Conservation (phyloP, 352 stramenopile species). For the Phytophthora sansomeana region DNA sequence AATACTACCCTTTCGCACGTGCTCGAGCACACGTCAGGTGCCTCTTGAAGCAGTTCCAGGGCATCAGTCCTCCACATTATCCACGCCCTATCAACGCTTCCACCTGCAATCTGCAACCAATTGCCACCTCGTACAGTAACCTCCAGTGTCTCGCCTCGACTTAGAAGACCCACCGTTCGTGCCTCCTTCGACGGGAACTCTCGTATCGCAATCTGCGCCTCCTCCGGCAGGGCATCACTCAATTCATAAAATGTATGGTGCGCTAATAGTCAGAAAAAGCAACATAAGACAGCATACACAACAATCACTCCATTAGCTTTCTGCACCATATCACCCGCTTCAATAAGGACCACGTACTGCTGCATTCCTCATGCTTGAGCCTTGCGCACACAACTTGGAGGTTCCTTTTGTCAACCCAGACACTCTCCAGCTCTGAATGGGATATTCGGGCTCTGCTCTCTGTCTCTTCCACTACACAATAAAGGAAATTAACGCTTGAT, state of each 20-base stretch:
- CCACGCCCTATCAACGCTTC: slow-evolving; percentile 48
- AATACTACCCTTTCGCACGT: slow-evolving; percentile 25
- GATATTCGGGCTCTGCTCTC: slow-evolving; percentile 42
- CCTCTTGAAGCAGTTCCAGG: slow-evolving; percentile 57
- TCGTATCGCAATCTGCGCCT: slow-evolving; percentile 76
- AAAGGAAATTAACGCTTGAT: slow-evolving; percentile 49
- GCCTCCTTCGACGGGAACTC: slow-evolving; percentile 69
- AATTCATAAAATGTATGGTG: slow-evolving; percentile 69
- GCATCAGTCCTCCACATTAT: slow-evolving; percentile 76
- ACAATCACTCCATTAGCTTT: slow-evolving; percentile 15
- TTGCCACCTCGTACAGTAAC: slow-evolving; percentile 49
- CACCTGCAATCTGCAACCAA: slow-evolving; percentile 60
- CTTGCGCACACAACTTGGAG: slow-evolving; percentile 56
- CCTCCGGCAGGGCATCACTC: slow-evolving; percentile 57
- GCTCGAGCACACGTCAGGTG: slow-evolving; percentile 30
- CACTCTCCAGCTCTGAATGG: slow-evolving; percentile 51
- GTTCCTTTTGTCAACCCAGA: slow-evolving; percentile 65
- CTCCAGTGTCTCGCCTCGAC: slow-evolving; percentile 64
- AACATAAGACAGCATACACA: too few species aligned
- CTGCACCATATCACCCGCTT: not conserved
- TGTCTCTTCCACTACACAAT: slow-evolving; percentile 48
- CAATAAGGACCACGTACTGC: slow-evolving; percentile 40
- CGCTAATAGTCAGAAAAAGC: slow-evolving; percentile 19
- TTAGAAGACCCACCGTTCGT: slow-evolving; percentile 61
- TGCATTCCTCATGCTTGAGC: slow-evolving; percentile 53